Percentiles rank a stretch among this genome's conserved stretches.
Evolutionary conservation across 148 eudicot species (phyloP).

Genomic region (Simmondsia chinensis): DNA sequence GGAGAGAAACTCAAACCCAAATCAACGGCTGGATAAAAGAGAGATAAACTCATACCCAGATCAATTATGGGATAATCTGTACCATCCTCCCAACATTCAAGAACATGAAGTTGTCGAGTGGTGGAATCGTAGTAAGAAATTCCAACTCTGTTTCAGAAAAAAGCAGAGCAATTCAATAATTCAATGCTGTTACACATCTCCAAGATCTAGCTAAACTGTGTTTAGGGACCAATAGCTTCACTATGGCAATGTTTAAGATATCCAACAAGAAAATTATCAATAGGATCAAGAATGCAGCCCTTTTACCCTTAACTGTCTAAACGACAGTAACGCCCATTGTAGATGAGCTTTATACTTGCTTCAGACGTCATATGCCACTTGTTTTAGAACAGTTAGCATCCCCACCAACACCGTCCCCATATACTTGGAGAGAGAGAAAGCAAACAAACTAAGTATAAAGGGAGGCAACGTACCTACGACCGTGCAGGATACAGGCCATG

Average conservation of each 20-base stretch:
- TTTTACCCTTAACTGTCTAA: too few species aligned
- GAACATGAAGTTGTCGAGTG: constrained; percentile 66
- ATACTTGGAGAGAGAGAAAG: too few species aligned
- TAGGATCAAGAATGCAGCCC: too few species aligned
- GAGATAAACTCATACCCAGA: constrained; percentile 55
- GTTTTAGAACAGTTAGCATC: neutral
- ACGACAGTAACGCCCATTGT: too few species aligned
- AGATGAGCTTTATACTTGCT: too few species aligned
- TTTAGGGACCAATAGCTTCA: neutral
- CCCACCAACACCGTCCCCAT: neutral
- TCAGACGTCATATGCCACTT: too few species aligned
- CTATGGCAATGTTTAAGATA: too few species aligned
- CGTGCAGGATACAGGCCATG: constrained; percentile 84
- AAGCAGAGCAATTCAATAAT: neutral
- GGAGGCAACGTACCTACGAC: constrained; percentile 43
- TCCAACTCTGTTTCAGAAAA: constrained; percentile 53
- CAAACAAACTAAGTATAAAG: neutral
- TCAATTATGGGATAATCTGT: constrained; percentile 68
- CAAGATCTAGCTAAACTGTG: too few species aligned
- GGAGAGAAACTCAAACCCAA: neutral
- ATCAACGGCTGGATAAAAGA: too few species aligned
- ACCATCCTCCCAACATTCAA: constrained; percentile 92
- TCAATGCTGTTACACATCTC: neutral
- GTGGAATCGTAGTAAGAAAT: constrained; percentile 80
- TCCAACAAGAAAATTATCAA: too few species aligned